These are phyloP conservation scores for Penicillium sp. DNA, from an alignment of 2,329 filamentous ascomycete species.

Conservation along the genomic window DNA sequence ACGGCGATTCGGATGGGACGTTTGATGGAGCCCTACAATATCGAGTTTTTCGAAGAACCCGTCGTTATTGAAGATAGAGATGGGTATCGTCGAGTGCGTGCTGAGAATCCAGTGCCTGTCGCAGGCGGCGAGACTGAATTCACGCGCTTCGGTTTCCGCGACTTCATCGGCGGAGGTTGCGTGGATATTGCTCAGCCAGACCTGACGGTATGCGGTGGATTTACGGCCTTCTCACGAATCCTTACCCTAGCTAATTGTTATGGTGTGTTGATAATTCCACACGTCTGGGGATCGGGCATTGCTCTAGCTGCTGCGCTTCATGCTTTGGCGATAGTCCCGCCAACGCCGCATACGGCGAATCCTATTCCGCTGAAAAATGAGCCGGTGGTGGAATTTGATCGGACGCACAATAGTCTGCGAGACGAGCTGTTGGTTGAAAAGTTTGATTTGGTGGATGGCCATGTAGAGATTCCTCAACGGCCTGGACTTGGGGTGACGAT, in stretches of 20 bases:
- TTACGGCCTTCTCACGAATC: not conserved
- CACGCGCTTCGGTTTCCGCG: not conserved
- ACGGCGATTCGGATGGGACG: not conserved
- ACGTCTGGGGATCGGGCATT: not conserved
- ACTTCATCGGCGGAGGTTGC: not conserved
- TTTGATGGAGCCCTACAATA: not conserved
- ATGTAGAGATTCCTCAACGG: not conserved
- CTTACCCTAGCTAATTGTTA: not conserved
- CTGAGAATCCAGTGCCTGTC: not conserved
- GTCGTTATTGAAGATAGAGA: not conserved
- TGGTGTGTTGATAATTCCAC: not conserved
- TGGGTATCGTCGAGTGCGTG: not conserved
- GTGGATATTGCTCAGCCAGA: not conserved
- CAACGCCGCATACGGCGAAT: not conserved
- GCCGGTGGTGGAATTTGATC: constrained; percentile 1
- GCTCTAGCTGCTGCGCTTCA: not conserved
- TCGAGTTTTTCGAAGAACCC: not conserved
- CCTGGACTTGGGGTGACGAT: not conserved
- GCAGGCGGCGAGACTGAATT: not conserved
- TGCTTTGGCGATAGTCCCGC: not conserved
- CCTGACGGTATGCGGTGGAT: not conserved
- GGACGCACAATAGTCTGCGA: not conserved
- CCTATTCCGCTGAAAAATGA: not conserved
- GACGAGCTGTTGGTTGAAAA: not conserved
- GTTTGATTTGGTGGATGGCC: not conserved